Evolutionary conservation across 2,329 filamentous ascomycete genomes (phyloP).

Genomic region (Fusarium chaquense): DNA sequence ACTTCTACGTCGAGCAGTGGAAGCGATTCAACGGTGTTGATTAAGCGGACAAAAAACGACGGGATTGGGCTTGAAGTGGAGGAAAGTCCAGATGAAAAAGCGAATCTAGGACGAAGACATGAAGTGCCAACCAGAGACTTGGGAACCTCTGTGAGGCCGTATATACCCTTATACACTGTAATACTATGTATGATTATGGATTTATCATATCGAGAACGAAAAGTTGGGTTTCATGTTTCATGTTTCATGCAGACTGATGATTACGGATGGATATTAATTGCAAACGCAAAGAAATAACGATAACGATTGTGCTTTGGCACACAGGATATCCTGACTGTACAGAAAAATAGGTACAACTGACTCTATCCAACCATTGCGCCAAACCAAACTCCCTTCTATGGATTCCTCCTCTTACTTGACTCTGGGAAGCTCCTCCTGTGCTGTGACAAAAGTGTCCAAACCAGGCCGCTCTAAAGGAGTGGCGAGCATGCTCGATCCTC

Average conservation of each 20-base stretch:
- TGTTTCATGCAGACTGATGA: conserved; percentile 7
- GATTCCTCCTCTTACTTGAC: conserved; percentile 39
- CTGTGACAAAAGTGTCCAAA: conserved; percentile 68
- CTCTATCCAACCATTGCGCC: conserved; percentile 33
- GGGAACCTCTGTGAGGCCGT: conserved; percentile 44
- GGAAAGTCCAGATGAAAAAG: conserved; percentile 1
- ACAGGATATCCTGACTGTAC: conserved; percentile 32
- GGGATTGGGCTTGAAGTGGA: not conserved
- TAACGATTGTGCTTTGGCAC: conserved; percentile 29
- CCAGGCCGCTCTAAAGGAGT: conserved; percentile 51
- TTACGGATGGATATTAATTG: conserved; percentile 18
- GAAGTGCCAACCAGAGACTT: conserved; percentile 15
- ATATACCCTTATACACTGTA: conserved; percentile 51
- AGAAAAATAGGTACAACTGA: conserved; percentile 29
- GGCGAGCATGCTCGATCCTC: conserved; percentile 1
- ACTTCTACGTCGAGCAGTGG: conserved; percentile 73
- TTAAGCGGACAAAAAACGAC: conserved; percentile 49
- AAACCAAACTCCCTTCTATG: conserved; percentile 5
- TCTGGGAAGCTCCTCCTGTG: conserved; percentile 58
- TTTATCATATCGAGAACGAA: conserved; percentile 20
- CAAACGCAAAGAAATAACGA: conserved; percentile 22
- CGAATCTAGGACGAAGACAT: conserved; percentile 11
- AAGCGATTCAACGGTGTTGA: conserved; percentile 75
- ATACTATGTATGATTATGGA: conserved; percentile 50
- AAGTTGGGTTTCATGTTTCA: conserved; percentile 24